Percentiles rank a stretch among this genome's conserved stretches.
These are phyloP conservation scores for Pseudogymnoascus sp. DNA, from an alignment of 2,329 filamentous ascomycete species.

Conservation along the genomic window DNA sequence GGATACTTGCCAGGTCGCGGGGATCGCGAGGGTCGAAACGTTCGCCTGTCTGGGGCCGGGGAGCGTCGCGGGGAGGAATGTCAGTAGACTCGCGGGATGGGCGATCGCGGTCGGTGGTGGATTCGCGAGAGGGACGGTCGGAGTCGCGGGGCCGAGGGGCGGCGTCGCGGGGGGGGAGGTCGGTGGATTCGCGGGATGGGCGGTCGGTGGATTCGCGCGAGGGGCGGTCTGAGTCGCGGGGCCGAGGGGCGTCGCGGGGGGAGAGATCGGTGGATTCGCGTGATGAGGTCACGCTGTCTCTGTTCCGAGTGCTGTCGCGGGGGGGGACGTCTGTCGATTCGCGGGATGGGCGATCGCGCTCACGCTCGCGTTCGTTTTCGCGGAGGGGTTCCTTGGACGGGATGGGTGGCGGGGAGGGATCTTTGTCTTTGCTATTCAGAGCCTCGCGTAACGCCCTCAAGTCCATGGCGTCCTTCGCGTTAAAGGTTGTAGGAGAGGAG, in stretches of 20 bases:
- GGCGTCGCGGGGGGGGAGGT: neutral
- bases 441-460: constrained; percentile 27
- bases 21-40: constrained; percentile 16
- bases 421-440: constrained; percentile 21
- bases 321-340: neutral
- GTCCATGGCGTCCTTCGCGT: constrained; percentile 29
- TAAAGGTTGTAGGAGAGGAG: constrained; percentile 21
- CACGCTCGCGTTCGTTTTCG: neutral
- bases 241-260: neutral
- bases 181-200: too few species aligned
- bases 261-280: neutral
- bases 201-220: neutral
- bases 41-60: neutral
- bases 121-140: neutral
- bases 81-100: too few species aligned
- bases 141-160: neutral
- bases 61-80: neutral
- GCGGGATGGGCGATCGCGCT: neutral
- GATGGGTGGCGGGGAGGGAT: neutral
- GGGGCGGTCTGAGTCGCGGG: neutral
- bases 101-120: neutral
- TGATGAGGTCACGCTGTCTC: neutral
- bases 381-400: constrained; percentile 15
- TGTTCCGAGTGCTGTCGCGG: neutral
- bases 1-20: constrained; percentile 21